These are phyloP conservation scores for Ophiorrhiza pumila DNA, from an alignment of 257 asterid genomes.

Conservation along the genomic window DNA sequence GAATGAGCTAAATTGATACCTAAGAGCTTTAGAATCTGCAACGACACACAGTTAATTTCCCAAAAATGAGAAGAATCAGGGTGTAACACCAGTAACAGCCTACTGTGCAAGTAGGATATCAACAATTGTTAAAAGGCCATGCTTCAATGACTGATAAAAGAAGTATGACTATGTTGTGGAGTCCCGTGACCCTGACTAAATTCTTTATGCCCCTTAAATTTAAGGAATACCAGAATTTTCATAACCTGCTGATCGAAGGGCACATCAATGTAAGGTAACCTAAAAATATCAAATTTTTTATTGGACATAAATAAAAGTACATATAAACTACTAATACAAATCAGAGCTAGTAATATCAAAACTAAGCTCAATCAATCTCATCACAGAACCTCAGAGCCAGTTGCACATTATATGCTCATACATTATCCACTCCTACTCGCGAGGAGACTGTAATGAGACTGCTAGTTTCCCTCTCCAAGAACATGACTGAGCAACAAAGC, in stretches of 20 bases:
- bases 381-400: conserved; percentile 14
- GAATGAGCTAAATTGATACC: background rate
- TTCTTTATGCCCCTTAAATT: background rate
- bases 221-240: background rate
- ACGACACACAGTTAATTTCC: background rate
- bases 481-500: conserved; percentile 14
- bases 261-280: background rate
- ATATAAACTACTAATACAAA: background rate
- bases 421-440: conserved; percentile 22
- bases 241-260: background rate
- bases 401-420: conserved; percentile 28
- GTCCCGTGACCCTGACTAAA: background rate
- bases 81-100: background rate
- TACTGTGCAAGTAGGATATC: background rate
- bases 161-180: background rate
- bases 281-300: background rate
- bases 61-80: background rate
- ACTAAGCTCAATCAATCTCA: background rate
- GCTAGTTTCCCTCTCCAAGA: background rate
- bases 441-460: background rate
- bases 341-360: background rate
- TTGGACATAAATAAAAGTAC: background rate
- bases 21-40: background rate
- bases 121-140: background rate
- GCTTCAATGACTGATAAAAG: background rate